Evolutionary conservation across 768 basidiomycete genomes (phyloP), one percentile per base, ranked within the genome.

Genomic region (Leccinum fibrillosum): DNA sequence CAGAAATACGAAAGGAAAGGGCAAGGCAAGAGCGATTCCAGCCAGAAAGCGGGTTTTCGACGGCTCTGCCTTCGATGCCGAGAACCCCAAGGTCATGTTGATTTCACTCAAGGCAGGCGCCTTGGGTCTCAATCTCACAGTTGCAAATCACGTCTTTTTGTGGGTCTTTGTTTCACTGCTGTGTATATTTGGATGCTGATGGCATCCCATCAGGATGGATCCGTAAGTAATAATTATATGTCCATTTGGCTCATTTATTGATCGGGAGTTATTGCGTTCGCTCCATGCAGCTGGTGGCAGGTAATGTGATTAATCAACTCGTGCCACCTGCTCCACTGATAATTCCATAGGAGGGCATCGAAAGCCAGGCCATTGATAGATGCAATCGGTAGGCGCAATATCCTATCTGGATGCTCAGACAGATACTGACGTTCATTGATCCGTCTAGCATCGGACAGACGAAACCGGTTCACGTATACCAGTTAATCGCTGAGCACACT

Each of bases 31-130:
- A 57, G 67, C 60, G 48, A 62, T 56, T 26, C 54, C 60, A 5
- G 10, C 52, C 6, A 28, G 32, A 49, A 70, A 62, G n/a, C 60
- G 49, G 42, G 39, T 26, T 53, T 62, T 68, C 51, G 58, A 69
- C 45, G 53, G 58, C 4, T 66, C 64, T 54, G 55, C 64, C 35
- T 69, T 66, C 51, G 34, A 61, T 23, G 74, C 72, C 11, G 71
- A 67, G 28, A 90, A 86, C 66, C 90, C 93, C 4, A 81, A 78
- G 59, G 86, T 95, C 34, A 86, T 95, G 89, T 76, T 95, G 53
- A 87, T 95, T 55, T 94, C 92, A 6, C 76, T 94, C 64, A 94
- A 93, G 74, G 86, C 84, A 49, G 93, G 93, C 19, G 92, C 93
- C 5, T 78, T 95, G 32, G 93, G 93, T 8, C 74, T 95, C 55